Percentiles rank a stretch among this genome's conserved stretches.
Conservation (phyloP, 2,329 filamentous ascomycete species). For the Aphanocladium album region DNA sequence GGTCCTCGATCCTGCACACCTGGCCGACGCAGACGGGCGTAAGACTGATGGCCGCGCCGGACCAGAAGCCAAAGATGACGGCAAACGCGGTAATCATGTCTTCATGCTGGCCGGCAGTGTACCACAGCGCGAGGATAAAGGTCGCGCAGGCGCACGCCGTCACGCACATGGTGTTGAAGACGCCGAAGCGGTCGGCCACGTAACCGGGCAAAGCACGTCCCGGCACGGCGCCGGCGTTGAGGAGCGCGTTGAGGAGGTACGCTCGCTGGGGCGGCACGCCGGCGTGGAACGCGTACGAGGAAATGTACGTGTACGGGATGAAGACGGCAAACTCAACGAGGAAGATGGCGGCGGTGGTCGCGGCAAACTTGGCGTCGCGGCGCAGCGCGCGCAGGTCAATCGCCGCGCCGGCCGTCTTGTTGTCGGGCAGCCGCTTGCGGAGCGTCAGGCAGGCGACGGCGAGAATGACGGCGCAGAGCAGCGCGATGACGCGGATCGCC, state of each 20-base stretch:
- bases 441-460: conserved; percentile 26
- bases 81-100: conserved; percentile 55
- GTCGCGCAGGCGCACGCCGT: conserved; percentile 43
- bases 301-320: conserved; percentile 64
- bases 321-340: conserved; percentile 57
- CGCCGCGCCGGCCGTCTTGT: conserved; percentile 34
- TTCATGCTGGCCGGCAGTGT: conserved; percentile 42
- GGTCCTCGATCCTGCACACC: conserved; percentile 63
- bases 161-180: conserved; percentile 64
- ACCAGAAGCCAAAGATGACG: conserved; percentile 64
- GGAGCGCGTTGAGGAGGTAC: conserved; percentile 62
- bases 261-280: conserved; percentile 51
- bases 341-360: conserved; percentile 51
- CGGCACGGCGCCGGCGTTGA: conserved; percentile 64
- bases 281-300: conserved; percentile 54
- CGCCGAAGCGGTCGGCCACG: conserved; percentile 61
- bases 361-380: conserved; percentile 40
- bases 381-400: conserved; percentile 49
- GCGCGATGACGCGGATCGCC: conserved; percentile 26
- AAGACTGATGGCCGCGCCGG: conserved; percentile 63
- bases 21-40: conserved; percentile 69
- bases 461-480: conserved; percentile 20
- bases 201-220: conserved; percentile 65
- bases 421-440: conserved; percentile 44
- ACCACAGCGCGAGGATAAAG: conserved; percentile 56